These are phyloP conservation scores for Astrothelium subdiscretum DNA, from an alignment of 495 filamentous ascomycete genomes.

Conservation along the genomic window DNA sequence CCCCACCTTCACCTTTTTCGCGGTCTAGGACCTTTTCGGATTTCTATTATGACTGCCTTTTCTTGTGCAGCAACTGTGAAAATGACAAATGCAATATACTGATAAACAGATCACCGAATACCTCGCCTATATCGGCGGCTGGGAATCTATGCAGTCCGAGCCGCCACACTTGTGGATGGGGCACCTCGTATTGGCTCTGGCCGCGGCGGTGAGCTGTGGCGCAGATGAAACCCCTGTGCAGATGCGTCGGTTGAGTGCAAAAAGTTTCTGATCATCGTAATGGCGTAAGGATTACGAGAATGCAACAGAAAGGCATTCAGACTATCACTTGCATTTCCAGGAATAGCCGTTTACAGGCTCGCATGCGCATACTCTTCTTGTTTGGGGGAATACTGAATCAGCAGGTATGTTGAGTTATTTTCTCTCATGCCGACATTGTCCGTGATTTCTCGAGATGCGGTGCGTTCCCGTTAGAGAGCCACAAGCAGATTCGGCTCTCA, in stretches of 20 bases:
- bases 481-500: neutral
- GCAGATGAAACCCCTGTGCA: neutral
- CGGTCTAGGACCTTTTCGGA: too few relatives aligned
- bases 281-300: neutral
- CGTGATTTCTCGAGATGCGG: neutral
- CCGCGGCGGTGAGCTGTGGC: neutral
- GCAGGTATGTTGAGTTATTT: neutral
- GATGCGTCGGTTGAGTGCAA: neutral
- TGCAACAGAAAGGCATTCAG: neutral
- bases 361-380: neutral
- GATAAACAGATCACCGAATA: too few relatives aligned
- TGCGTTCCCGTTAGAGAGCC: neutral
- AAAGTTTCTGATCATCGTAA: neutral
- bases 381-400: neutral
- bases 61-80: too few relatives aligned
- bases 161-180: neutral
- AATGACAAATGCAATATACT: too few relatives aligned
- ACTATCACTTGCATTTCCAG: neutral
- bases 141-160: neutral
- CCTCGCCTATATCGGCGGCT: too few relatives aligned
- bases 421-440: neutral
- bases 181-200: neutral
- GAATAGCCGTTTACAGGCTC: neutral
- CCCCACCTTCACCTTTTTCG: too few relatives aligned
- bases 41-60: too few relatives aligned